Evolutionary conservation across 78 protist species (phyloP).

Genomic region (Andalucia godoyi): DNA sequence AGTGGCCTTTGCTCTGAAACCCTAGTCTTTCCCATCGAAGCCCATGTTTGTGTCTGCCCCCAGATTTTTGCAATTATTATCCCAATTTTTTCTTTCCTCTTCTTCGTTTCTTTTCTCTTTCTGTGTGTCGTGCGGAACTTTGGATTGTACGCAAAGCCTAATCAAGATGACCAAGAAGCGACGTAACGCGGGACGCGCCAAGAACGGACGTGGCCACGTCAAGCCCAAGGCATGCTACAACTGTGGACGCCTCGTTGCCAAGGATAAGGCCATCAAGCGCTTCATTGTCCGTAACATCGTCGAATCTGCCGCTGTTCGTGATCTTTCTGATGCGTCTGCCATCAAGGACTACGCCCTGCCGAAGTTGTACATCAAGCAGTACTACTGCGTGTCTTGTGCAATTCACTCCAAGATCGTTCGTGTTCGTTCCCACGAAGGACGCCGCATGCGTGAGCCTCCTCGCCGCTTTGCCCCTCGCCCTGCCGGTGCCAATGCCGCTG

Average conservation of each 20-base stretch:
- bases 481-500: too few relatives aligned
- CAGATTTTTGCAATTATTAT: too few relatives aligned
- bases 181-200: constrained; percentile 84
- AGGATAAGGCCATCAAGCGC: constrained; percentile 94
- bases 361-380: constrained; percentile 87
- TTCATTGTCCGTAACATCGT: constrained; percentile 89
- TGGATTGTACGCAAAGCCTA: too few relatives aligned
- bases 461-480: too few relatives aligned
- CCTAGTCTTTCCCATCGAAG: too few relatives aligned
- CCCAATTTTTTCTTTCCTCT: too few relatives aligned
- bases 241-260: constrained; percentile 87
- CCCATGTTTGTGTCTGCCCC: too few relatives aligned
- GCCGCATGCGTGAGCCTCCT: constrained; percentile 72
- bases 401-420: constrained; percentile 92
- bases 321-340: constrained; percentile 73
- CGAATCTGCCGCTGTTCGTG: constrained; percentile 86
- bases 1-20: too few relatives aligned
- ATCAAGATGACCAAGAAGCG: constrained; percentile 86
- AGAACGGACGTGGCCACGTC: constrained; percentile 85
- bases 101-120: too few relatives aligned
- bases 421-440: constrained; percentile 68
- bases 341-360: constrained; percentile 77
- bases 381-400: constrained; percentile 97
- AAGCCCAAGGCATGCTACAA: constrained; percentile 81
- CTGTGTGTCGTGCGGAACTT: too few relatives aligned